A percentile compares a stretch with the other conserved stretches of the same genome.
Evolutionary conservation across 192 early-diverging fungal genomes (phyloP).

Genomic region (Allomyces macrogynus): DNA sequence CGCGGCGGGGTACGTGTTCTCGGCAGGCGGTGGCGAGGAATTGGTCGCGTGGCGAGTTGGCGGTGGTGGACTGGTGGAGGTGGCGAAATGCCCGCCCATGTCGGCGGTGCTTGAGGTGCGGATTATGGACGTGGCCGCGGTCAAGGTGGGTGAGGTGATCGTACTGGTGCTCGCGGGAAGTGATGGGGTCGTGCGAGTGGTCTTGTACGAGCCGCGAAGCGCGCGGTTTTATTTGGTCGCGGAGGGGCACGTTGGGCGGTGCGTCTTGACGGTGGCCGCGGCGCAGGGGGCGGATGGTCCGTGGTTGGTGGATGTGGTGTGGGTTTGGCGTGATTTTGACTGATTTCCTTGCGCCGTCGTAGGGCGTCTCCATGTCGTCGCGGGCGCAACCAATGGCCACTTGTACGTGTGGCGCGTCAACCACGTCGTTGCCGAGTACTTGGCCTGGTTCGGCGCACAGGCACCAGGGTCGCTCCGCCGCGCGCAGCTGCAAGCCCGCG

Average conservation of each 20-base stretch:
- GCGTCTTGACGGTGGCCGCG: neutral
- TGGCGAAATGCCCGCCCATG: neutral
- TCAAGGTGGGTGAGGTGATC: neutral
- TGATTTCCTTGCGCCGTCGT: neutral
- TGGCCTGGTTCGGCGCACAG: neutral
- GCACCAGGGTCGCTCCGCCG: no score
- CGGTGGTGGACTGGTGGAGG: neutral
- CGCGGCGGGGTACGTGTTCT: neutral
- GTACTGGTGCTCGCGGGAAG: neutral
- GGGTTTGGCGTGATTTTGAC: neutral
- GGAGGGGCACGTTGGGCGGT: neutral
- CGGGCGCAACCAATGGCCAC: neutral
- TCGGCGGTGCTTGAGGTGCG: neutral
- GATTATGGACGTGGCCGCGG: neutral
- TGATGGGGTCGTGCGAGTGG: neutral
- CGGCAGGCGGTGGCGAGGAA: neutral
- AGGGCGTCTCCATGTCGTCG: neutral
- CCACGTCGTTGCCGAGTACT: neutral
- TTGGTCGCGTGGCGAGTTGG: neutral
- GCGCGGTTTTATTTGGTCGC: neutral
- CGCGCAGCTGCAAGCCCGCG: no score
- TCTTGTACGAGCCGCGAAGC: neutral
- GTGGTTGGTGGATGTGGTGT: neutral
- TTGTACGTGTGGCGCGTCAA: neutral
- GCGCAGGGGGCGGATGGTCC: neutral